These are phyloP conservation scores for Copromyces sp. DNA, from an alignment of 495 filamentous ascomycete species.

Conservation along the genomic window DNA sequence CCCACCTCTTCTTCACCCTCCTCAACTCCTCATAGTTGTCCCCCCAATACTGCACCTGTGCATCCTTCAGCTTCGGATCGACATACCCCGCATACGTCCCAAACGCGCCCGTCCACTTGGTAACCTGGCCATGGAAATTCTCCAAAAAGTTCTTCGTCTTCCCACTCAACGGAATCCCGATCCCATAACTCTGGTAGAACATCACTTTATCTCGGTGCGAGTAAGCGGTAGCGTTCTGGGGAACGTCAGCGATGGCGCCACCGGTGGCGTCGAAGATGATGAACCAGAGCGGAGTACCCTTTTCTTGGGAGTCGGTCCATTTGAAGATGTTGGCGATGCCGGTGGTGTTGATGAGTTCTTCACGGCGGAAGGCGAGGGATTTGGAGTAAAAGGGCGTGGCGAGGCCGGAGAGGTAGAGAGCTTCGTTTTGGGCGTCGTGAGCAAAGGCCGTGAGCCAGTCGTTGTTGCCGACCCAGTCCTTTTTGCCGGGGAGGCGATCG, in stretches of 20 bases:
- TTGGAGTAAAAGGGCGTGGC: slow-evolving; percentile 43
- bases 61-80: slow-evolving; percentile 45
- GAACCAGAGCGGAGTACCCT: slow-evolving; percentile 44
- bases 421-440: slow-evolving; percentile 40
- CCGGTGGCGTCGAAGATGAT: slow-evolving; percentile 47
- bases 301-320: slow-evolving; percentile 39
- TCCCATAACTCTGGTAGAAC: slow-evolving; percentile 48
- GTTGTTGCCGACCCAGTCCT: slow-evolving; percentile 31
- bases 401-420: slow-evolving; percentile 32
- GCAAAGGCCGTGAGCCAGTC: slow-evolving; percentile 47
- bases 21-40: slow-evolving; percentile 35
- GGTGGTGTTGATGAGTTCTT: slow-evolving; percentile 34
- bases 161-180: slow-evolving; percentile 36
- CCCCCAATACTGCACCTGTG: slow-evolving; percentile 50
- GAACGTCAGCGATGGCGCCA: slow-evolving; percentile 39
- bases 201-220: slow-evolving; percentile 48
- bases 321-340: slow-evolving; percentile 36
- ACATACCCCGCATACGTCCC: slow-evolving; percentile 64
- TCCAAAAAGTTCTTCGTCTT: slow-evolving; percentile 37
- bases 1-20: slow-evolving; percentile 42
- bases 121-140: slow-evolving; percentile 35
- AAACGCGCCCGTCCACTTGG: slow-evolving; percentile 25
- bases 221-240: slow-evolving; percentile 43
- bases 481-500: slow-evolving; percentile 28
- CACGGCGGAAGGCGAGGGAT: slow-evolving; percentile 38